Percentiles rank a stretch among this genome's conserved stretches.
phyloP scores from a whole-genome alignment of 2,329 filamentous ascomycete genomes.

The Rasamsonia emersonii region DNA sequence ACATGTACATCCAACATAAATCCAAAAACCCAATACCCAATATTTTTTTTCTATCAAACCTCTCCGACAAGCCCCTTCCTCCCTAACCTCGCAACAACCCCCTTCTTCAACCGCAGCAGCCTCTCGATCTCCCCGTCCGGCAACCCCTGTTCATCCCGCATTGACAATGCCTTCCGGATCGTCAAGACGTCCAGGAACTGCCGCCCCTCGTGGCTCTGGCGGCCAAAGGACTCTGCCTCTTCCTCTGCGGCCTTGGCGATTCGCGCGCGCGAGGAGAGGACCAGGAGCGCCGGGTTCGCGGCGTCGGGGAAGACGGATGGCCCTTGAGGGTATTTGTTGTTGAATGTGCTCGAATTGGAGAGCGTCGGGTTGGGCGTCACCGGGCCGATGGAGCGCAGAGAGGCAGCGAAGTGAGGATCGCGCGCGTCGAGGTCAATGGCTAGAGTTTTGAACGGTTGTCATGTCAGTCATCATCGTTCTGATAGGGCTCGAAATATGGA shows the following conservation, averaged over 20 bases:
- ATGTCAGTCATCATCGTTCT: no score
- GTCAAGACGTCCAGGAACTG: slow-evolving; percentile 42
- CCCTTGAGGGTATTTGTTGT: slow-evolving; percentile 18
- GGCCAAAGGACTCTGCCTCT: slow-evolving; percentile 44
- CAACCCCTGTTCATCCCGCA: slow-evolving; percentile 38
- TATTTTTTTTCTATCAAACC: slow-evolving; percentile 9
- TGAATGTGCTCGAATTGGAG: slow-evolving; percentile 46
- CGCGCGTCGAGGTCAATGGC: slow-evolving; percentile 53
- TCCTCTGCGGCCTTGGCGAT: slow-evolving; percentile 45
- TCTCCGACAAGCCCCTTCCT: slow-evolving; percentile 24
- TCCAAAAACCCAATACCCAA: no score
- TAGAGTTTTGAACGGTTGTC: slow-evolving; percentile 18
- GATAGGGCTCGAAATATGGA: no score
- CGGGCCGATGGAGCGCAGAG: slow-evolving; percentile 59
- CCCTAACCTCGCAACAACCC: slow-evolving; percentile 34
- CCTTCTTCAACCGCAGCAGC: slow-evolving; percentile 35
- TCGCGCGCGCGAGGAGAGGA: slow-evolving; percentile 44
- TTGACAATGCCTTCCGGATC: slow-evolving; percentile 40
- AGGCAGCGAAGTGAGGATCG: slow-evolving; percentile 64
- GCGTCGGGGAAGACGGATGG: slow-evolving; percentile 26
- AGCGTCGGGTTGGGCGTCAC: slow-evolving; percentile 50
- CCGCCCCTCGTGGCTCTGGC: slow-evolving; percentile 30
- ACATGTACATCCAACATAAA: no score
- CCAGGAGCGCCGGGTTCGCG: slow-evolving; percentile 47
- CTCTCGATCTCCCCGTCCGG: slow-evolving; percentile 34